Conservation (phyloP, 352 stramenopile genomes). For the Phytophthora capsici region DNA sequence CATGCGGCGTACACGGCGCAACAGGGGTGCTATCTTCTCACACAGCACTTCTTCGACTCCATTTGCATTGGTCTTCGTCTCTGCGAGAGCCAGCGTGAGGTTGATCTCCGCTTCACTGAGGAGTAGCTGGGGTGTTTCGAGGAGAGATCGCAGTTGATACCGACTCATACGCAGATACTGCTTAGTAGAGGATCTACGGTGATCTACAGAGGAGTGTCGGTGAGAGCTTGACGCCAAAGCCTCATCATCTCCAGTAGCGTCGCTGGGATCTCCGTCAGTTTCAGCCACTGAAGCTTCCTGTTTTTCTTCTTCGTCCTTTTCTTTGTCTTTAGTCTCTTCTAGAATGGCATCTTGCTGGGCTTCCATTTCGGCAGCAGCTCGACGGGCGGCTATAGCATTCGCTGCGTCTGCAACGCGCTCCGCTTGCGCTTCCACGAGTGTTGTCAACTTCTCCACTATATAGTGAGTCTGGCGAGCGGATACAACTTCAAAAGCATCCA, state of each 20-base stretch:
- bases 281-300: background rate
- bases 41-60: conserved; percentile 42
- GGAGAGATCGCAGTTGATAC: conserved; percentile 49
- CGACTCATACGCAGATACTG: conserved; percentile 40
- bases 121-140: conserved; percentile 63
- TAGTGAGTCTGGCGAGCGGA: conserved; percentile 43
- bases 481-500: conserved; percentile 43
- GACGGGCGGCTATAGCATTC: conserved; percentile 21
- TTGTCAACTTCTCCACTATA: conserved; percentile 50
- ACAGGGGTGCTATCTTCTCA: conserved; percentile 43
- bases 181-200: conserved; percentile 19
- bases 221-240: conserved; percentile 2
- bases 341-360: conserved; percentile 11
- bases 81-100: conserved; percentile 50
- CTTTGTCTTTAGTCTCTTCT: conserved; percentile 31
- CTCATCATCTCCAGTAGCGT: conserved; percentile 2
- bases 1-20: conserved; percentile 52
- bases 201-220: conserved; percentile 3
- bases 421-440: conserved; percentile 43
- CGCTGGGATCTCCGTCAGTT: conserved; percentile 6
- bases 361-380: conserved; percentile 20
- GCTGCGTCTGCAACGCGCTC: conserved; percentile 24
- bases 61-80: conserved; percentile 31
- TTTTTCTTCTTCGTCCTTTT: conserved; percentile 25
- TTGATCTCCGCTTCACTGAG: conserved; percentile 68